These are phyloP conservation scores for Fusarium verticillioides DNA, from an alignment of 2,329 filamentous ascomycete genomes.

Conservation along the genomic window DNA sequence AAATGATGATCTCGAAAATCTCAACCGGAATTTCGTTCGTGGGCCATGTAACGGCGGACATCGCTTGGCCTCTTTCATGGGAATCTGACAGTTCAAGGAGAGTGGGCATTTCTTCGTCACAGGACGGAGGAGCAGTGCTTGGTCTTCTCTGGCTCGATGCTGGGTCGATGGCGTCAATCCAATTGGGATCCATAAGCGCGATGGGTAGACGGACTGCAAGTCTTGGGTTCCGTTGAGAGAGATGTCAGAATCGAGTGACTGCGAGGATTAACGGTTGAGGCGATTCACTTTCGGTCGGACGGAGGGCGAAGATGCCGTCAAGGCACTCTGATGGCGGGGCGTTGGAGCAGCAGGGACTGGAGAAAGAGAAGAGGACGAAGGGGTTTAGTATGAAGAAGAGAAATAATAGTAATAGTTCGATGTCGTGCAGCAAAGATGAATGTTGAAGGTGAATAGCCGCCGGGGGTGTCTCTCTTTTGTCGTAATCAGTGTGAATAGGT, in stretches of 20 bases:
- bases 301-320: slow-evolving; percentile 23
- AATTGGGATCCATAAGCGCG: not conserved
- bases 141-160: slow-evolving; percentile 18
- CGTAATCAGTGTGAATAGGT: not conserved
- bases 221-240: not conserved
- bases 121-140: slow-evolving; percentile 34
- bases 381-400: not conserved
- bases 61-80: not conserved
- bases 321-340: slow-evolving; percentile 22
- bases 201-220: not conserved
- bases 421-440: not conserved
- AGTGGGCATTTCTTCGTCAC: slow-evolving; percentile 23
- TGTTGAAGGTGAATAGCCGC: not conserved
- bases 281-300: slow-evolving; percentile 28
- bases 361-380: not conserved
- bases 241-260: not conserved
- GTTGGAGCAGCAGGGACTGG: slow-evolving; percentile 8
- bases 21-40: slow-evolving; percentile 64
- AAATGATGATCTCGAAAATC: slow-evolving; percentile 68
- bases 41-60: slow-evolving; percentile 46
- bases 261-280: not conserved
- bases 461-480: not conserved
- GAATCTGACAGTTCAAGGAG: slow-evolving; percentile 9
- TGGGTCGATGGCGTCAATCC: not conserved
- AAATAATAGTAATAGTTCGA: not conserved